Conservation (phyloP, 2,329 filamentous ascomycete genomes). For the Apiospora aurea region DNA sequence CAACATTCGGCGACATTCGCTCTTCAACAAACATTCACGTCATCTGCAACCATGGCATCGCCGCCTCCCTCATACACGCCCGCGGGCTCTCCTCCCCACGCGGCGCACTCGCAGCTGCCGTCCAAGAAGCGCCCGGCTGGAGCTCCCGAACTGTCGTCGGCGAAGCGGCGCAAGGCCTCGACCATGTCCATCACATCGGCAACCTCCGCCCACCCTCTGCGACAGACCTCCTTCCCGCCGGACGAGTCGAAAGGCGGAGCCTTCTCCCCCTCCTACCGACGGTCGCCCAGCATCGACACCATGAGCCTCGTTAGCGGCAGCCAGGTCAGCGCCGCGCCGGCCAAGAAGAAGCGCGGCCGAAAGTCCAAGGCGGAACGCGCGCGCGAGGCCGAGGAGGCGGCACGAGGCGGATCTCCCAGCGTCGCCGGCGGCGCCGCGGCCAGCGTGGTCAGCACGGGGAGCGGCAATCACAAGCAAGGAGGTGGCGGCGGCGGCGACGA, state of each 20-base stretch:
- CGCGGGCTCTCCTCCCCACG: slow-evolving; percentile 62
- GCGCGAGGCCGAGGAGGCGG: slow-evolving; percentile 53
- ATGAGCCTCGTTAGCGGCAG: slow-evolving; percentile 68
- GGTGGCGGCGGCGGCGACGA: slow-evolving; percentile 60
- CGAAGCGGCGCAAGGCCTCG: slow-evolving; percentile 77
- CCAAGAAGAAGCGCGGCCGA: slow-evolving; percentile 67
- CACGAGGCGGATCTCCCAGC: slow-evolving; percentile 46
- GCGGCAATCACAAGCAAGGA: slow-evolving; percentile 49
- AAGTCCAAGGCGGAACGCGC: slow-evolving; percentile 66
- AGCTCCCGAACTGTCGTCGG: slow-evolving; percentile 58
- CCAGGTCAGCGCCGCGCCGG: slow-evolving; percentile 54
- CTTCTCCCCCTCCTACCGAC: slow-evolving; percentile 60
- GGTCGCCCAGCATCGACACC: slow-evolving; percentile 71
- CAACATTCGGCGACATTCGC: neutral
- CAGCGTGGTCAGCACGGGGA: slow-evolving; percentile 52
- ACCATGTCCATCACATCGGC: slow-evolving; percentile 62
- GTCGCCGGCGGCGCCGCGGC: slow-evolving; percentile 51
- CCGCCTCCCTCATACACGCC: slow-evolving; percentile 60
- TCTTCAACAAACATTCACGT: slow-evolving; percentile 16
- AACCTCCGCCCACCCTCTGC: slow-evolving; percentile 70
- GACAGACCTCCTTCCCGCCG: slow-evolving; percentile 82
- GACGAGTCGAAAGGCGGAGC: slow-evolving; percentile 51
- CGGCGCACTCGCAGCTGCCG: slow-evolving; percentile 57
- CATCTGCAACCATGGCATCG: slow-evolving; percentile 56
- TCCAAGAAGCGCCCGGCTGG: slow-evolving; percentile 70